These are phyloP conservation scores for Alternaria tenuissima DNA, from an alignment of 2,329 filamentous ascomycete species.

Conservation along the genomic window DNA sequence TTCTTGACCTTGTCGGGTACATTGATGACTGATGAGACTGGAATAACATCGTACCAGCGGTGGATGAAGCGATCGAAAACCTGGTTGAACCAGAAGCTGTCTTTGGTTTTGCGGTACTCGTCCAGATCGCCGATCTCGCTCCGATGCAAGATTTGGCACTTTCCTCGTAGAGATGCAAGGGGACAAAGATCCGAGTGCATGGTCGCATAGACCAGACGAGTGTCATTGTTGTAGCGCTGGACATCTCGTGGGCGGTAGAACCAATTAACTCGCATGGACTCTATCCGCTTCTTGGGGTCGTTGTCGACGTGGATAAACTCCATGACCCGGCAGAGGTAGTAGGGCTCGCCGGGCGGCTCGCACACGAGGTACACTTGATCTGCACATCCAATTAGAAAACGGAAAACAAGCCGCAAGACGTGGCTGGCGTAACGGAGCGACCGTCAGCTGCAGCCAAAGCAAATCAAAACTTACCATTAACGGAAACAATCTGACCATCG, in stretches of 20 bases:
- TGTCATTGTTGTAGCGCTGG: slow-evolving; percentile 88
- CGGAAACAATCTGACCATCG: slow-evolving; percentile 81
- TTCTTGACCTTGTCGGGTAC: slow-evolving; percentile 95
- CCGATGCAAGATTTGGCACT: slow-evolving; percentile 88
- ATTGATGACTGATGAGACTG: slow-evolving; percentile 91
- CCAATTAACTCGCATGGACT: slow-evolving; percentile 94
- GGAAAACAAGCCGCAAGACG: slow-evolving; percentile 32
- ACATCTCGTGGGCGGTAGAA: slow-evolving; percentile 98
- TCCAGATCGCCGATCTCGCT: slow-evolving; percentile 85
- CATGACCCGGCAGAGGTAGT: slow-evolving; percentile 98
- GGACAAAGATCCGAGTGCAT: slow-evolving; percentile 99
- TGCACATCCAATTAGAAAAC: slow-evolving; percentile 54
- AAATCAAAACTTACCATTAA: slow-evolving; percentile 74
- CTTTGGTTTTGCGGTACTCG: slow-evolving; percentile 81
- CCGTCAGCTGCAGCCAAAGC: slow-evolving; percentile 31
- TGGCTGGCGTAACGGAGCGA: slow-evolving; percentile 41
- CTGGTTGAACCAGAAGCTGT: slow-evolving; percentile 97
- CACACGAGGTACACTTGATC: slow-evolving; percentile 95
- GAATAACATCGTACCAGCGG: slow-evolving; percentile 96
- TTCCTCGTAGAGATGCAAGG: slow-evolving; percentile 88
- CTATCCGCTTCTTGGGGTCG: slow-evolving; percentile 74
- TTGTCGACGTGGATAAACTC: slow-evolving; percentile 87
- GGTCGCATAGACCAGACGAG: slow-evolving; percentile 88
- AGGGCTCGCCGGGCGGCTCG: slow-evolving; percentile 96
- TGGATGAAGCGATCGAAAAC: slow-evolving; percentile 98